Evolutionary conservation across 2,329 filamentous ascomycete species (phyloP), one percentile per base, ranked within the genome.

Genomic region (Leptosphaerulina australis): DNA sequence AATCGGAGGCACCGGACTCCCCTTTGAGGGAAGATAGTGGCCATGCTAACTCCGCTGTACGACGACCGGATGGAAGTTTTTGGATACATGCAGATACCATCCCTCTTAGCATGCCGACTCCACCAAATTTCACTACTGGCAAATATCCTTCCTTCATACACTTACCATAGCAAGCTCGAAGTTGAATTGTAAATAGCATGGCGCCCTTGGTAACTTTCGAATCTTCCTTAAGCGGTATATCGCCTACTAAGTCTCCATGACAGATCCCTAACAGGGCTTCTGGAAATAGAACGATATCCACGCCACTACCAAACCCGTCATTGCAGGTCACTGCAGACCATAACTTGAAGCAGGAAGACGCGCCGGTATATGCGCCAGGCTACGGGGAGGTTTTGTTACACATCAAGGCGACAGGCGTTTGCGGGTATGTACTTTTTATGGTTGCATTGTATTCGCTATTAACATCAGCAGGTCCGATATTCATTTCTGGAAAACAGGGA

Each of bases 401-500:
- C 52, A 77, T 87, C 58, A 85, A 84, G 63, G 78, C 79, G 1
- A 86, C 83, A 3, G 84, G 84, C 33, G 83, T 87, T 28, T 87
- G 85, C 70, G 84, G 85, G 77, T 84, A 69, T 61, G 70, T 12
- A 5, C 2, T 7, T 5, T 10, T 5, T 10, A 14, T 5, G 0
- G 2, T 10, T 6, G 11, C 6, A 14, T 2, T 20, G 14, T n/a
- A 20, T 3, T 14, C 2, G 4, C 10, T 10, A 14, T 15, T 51
- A 18, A 51, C 7, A 14, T 21, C 3, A 7, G 7, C 50, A 83
- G 81, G 30, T 87, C 84, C 0, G 85, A 88, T 60, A 80, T 88
- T 56, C 85, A 88, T 65, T 85, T 87, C 59, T 88, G 85, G 85
- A 84, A 84, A 60, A 74, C 77, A 0, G 86, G 86, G 18, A 73